phyloP scores from a whole-genome alignment of 2,329 filamentous ascomycete species.

The Alternaria rosae region DNA sequence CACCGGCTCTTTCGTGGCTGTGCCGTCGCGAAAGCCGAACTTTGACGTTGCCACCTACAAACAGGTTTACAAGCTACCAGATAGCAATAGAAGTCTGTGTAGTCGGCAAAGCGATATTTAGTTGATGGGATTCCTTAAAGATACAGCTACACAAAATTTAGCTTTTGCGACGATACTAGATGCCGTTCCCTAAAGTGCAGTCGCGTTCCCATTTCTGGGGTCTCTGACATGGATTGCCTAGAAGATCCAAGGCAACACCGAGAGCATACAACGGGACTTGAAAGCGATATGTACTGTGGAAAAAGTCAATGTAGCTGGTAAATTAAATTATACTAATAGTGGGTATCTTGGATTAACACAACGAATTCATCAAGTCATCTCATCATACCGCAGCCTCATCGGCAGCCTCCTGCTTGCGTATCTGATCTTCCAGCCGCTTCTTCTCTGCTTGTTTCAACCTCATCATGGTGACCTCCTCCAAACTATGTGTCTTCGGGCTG shows the following conservation, averaged over 20 bases:
- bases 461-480: conserved; percentile 56
- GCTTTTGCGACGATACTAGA: not conserved
- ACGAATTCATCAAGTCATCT: not conserved
- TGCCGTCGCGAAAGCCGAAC: not conserved
- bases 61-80: not conserved
- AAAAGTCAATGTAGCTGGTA: not conserved
- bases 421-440: conserved; percentile 54
- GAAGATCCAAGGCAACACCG: not conserved
- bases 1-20: too few relatives aligned
- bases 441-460: conserved; percentile 55
- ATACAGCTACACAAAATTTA: not conserved
- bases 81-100: not conserved
- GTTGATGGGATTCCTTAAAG: not conserved
- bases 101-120: not conserved
- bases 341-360: conserved; percentile 8
- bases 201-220: not conserved
- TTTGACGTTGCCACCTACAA: not conserved
- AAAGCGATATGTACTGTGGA: fast-evolving
- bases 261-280: not conserved
- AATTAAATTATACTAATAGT: not conserved
- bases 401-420: conserved; percentile 49
- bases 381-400: conserved; percentile 24
- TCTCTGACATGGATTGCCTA: not conserved
- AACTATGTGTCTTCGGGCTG: conserved; percentile 44
- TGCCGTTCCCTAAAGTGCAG: not conserved